Percentiles rank a stretch among this genome's conserved stretches.
Evolutionary conservation across 768 basidiomycete genomes (phyloP).

Genomic region (Naganishia vaughanmartiniae): DNA sequence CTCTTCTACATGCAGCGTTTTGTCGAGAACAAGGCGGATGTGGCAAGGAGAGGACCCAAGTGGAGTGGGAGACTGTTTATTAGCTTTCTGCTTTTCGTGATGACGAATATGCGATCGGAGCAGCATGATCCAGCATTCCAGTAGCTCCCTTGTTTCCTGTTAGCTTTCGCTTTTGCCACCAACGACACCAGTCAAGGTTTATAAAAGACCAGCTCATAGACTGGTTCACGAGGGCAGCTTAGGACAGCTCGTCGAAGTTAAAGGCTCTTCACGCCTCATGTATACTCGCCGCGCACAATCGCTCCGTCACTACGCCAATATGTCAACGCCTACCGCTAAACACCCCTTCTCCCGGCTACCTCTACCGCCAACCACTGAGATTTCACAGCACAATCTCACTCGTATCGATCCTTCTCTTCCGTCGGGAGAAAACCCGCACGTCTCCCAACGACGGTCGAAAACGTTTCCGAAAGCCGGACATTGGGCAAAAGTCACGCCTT

Average conservation of each 20-base stretch:
- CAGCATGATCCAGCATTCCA: neutral
- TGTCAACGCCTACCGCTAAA: slow-evolving; percentile 16
- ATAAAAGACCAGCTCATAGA: no score
- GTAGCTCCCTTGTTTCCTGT: neutral
- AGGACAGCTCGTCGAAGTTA: neutral
- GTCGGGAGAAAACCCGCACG: slow-evolving; percentile 21
- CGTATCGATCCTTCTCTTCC: slow-evolving; percentile 18
- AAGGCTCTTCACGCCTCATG: slow-evolving; percentile 1
- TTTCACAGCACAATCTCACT: slow-evolving; percentile 24
- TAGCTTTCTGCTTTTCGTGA: neutral
- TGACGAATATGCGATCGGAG: slow-evolving; percentile 1
- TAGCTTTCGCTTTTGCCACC: neutral
- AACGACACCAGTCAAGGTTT: no score
- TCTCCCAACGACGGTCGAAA: slow-evolving; percentile 42
- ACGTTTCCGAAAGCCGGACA: slow-evolving; percentile 44
- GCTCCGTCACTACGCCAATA: slow-evolving; percentile 1
- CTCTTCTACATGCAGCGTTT: no score
- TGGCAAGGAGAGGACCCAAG: no score
- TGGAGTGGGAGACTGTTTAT: no score
- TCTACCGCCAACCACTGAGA: slow-evolving; percentile 49
- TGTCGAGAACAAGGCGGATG: no score
- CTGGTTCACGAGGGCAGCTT: no score
- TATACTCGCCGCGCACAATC: neutral
- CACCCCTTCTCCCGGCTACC: slow-evolving; percentile 31
- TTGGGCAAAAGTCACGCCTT: slow-evolving; percentile 63